Base-by-base conservation (phyloP, 2,329 filamentous ascomycete genomes). In the Sporothrix brunneoviolacea region DNA sequence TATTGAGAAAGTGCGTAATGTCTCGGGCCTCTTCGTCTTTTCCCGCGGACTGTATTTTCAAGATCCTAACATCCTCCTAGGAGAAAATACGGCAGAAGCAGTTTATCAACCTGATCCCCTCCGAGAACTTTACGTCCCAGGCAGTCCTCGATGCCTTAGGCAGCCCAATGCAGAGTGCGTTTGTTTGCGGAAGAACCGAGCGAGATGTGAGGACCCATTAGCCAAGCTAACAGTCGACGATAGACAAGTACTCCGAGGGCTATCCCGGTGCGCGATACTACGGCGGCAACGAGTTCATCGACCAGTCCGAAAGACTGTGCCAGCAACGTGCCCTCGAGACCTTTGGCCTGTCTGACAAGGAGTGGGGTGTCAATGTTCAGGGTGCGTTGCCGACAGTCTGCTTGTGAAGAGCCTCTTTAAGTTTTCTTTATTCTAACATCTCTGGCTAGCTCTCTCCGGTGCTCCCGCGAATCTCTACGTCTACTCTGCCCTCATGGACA, bases 341-440 rank as follows among this genome's bases (percentile, higher is more conserved):
- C 0, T 97, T 95, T 68, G 82, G 85, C 27, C 73, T 97, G 49
- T 84, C 90, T 60, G 73, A 85, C 21, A 84, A 88, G 67, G 83
- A 94, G 71, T 97, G 91, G 91, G 91, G 93, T 55, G 91, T 97
- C 64, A 97, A 97, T 62, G 91, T 97, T 21, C 91, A 97, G 67
- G 77, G 86, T 88, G 68, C 61, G 82, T 66, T 30, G 9, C 6
- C 22, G 2, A 33, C 15, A 1, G 30, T 15, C 9, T 38, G 48
- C 46, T 42, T 43, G 16, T 15, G n/a, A n/a, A n/a, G 19, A 32
- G 12, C 16, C 16, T 6, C 24, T 15, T 22, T 16, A 12, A 9
- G 5, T 16, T 28, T 15, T n/a, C 60, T 37, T 48, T 45, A 52
- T 40, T 56, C 56, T 47, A 35, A 47, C 32, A 6, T 16, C n/a